These are phyloP conservation scores for Hanseniaspora hatyaiensis DNA, from an alignment of 805 yeast genomes.

Conservation along the genomic window DNA sequence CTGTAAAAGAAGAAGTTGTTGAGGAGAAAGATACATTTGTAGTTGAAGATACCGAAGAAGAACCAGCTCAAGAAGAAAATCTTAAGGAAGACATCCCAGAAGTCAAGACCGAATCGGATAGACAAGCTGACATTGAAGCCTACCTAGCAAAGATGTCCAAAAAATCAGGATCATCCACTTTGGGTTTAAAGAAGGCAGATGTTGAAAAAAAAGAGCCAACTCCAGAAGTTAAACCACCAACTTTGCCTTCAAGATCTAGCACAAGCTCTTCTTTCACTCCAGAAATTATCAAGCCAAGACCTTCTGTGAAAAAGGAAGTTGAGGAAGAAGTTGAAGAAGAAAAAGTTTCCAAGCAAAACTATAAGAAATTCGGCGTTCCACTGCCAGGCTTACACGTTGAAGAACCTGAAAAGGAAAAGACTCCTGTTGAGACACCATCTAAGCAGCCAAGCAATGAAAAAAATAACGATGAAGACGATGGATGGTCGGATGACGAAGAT, in stretches of 20 bases:
- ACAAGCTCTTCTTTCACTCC: constrained; percentile 20
- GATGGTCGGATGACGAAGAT: constrained; percentile 17
- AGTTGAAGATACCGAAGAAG: constrained; percentile 20
- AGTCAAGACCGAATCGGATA: constrained; percentile 26
- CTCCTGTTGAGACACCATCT: no score
- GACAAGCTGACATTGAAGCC: constrained; percentile 25
- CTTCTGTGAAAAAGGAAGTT: constrained; percentile 17
- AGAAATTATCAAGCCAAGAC: constrained; percentile 25
- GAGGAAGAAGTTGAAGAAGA: constrained; percentile 17
- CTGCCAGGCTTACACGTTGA: constrained; percentile 29
- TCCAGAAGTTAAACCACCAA: constrained; percentile 1
- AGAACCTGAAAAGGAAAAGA: constrained; percentile 20
- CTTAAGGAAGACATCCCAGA: constrained; percentile 21
- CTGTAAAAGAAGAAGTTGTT: constrained; percentile 28
- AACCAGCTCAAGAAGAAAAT: constrained; percentile 20
- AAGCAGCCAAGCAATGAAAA: no score
- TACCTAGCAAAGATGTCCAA: constrained; percentile 29
- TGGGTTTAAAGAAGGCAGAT: constrained; percentile 6
- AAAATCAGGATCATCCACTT: constrained; percentile 15
- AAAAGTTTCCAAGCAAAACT: constrained; percentile 18
- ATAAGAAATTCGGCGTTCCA: constrained; percentile 26
- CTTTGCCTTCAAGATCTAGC: constrained; percentile 3
- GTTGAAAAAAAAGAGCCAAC: constrained; percentile 11
- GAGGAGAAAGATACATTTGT: constrained; percentile 23
- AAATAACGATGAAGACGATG: constrained; percentile 23